Percentiles rank a stretch among this genome's conserved stretches.
Conservation (phyloP, 73 alveolate genomes). For the Strombidium stylifer region DNA sequence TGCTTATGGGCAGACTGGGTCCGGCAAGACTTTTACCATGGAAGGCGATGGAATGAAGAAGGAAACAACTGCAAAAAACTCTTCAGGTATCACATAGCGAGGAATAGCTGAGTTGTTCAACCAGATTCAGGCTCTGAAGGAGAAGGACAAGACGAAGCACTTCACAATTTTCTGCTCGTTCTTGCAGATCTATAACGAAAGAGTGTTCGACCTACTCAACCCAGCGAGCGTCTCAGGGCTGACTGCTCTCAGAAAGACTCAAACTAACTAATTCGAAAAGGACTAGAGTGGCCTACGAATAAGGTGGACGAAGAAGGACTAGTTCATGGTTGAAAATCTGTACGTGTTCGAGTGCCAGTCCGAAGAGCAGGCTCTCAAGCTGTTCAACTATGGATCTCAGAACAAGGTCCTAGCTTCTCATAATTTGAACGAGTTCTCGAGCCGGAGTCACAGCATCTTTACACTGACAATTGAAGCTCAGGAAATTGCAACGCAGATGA, state of each 20-base stretch:
- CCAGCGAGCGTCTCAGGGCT: neutral
- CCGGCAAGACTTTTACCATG: constrained; percentile 55
- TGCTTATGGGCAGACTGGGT: constrained; percentile 60
- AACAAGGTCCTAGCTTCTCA: constrained; percentile 44
- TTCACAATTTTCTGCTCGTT: constrained; percentile 67
- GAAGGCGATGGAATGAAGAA: constrained; percentile 23
- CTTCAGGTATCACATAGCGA: constrained; percentile 47
- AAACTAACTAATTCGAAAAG: neutral
- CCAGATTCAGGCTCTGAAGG: constrained; percentile 16
- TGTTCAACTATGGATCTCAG: constrained; percentile 33
- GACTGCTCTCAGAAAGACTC: neutral
- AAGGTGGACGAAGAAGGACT: constrained; percentile 48
- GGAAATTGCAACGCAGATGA: constrained; percentile 2
- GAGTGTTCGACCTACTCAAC: constrained; percentile 78
- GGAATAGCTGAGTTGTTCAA: constrained; percentile 34
- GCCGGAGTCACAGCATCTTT: constrained; percentile 42
- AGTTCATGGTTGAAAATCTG: constrained; percentile 53
- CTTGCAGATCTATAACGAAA: constrained; percentile 81
- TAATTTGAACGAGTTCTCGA: constrained; percentile 23
- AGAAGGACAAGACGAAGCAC: constrained; percentile 21
- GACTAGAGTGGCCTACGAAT: constrained; percentile 37
- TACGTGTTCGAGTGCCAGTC: constrained; percentile 47
- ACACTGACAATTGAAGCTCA: constrained; percentile 26
- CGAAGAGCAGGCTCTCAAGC: constrained; percentile 41
- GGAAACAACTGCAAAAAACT: neutral